phyloP scores from a whole-genome alignment of 164 flowering plant species.

The Vitis labrusca region DNA sequence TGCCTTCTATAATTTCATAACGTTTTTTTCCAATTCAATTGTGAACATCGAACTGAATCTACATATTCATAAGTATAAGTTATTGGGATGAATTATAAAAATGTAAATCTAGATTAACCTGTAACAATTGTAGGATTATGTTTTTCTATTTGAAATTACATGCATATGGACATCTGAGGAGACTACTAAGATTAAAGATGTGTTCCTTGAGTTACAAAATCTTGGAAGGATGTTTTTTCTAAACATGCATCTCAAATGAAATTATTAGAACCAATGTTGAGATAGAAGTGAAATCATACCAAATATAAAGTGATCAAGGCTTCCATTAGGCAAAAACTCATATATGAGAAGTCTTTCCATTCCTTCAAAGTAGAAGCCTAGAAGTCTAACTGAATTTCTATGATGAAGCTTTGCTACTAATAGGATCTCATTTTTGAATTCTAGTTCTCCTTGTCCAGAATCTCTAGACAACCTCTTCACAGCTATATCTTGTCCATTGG shows the following conservation, averaged over 20 bases:
- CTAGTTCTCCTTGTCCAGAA: slow-evolving; percentile 25
- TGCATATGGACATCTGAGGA: too few relatives aligned
- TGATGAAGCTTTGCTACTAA: slow-evolving; percentile 27
- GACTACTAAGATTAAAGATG: too few relatives aligned
- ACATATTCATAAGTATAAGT: not conserved
- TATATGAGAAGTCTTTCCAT: slow-evolving; percentile 26
- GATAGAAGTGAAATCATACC: slow-evolving; percentile 5
- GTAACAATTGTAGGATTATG: too few relatives aligned
- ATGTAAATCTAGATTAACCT: too few relatives aligned
- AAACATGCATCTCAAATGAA: too few relatives aligned
- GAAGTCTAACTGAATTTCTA: slow-evolving; percentile 22
- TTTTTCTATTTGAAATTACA: too few relatives aligned
- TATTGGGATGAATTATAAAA: too few relatives aligned
- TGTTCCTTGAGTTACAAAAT: too few relatives aligned
- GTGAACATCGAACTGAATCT: slow-evolving; percentile 12
- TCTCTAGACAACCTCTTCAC: slow-evolving; percentile 22
- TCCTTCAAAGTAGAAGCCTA: slow-evolving; percentile 18
- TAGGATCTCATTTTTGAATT: slow-evolving; percentile 28
- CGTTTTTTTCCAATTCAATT: slow-evolving; percentile 28
- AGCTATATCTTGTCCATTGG: slow-evolving; percentile 17
- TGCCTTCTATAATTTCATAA: slow-evolving; percentile 39
- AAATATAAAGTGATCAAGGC: slow-evolving; percentile 22
- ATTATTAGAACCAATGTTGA: too few relatives aligned
- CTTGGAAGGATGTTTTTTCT: too few relatives aligned
- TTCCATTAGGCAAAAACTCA: slow-evolving; percentile 23